Evolutionary conservation across 805 yeast species (phyloP).

Genomic region (Maudiozyma barnettii): DNA sequence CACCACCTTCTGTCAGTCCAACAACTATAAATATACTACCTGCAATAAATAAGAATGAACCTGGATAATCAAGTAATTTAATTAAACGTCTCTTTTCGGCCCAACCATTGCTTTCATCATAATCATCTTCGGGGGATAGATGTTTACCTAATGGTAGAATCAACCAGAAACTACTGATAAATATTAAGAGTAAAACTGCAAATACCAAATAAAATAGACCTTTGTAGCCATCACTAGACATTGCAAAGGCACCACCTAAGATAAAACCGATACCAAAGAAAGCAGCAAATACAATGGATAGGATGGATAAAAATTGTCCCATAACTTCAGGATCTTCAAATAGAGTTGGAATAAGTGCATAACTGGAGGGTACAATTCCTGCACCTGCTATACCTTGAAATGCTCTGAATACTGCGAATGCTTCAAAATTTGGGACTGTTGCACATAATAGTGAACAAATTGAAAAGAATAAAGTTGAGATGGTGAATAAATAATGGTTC

Average conservation of each 20-base stretch:
- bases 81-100: not conserved
- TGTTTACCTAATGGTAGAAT: not conserved
- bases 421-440: constrained; percentile 1
- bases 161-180: not conserved
- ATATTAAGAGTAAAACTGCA: not conserved
- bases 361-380: constrained; percentile 1
- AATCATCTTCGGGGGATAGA: not conserved
- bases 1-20: constrained; percentile 2
- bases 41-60: not conserved
- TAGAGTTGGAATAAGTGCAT: not conserved
- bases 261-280: constrained; percentile 1
- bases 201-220: constrained; percentile 1
- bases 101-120: not conserved
- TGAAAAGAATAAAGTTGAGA: not conserved
- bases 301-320: not conserved
- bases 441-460: constrained; percentile 1
- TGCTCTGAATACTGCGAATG: constrained; percentile 1
- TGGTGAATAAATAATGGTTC: not conserved
- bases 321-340: not conserved
- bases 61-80: not conserved
- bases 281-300: not conserved
- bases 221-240: constrained; percentile 1
- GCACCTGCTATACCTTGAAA: constrained; percentile 2
- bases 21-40: constrained; percentile 1
- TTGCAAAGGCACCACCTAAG: constrained; percentile 1